Conservation (phyloP, 345 rosid species). For the Tarenaya hassleriana region DNA sequence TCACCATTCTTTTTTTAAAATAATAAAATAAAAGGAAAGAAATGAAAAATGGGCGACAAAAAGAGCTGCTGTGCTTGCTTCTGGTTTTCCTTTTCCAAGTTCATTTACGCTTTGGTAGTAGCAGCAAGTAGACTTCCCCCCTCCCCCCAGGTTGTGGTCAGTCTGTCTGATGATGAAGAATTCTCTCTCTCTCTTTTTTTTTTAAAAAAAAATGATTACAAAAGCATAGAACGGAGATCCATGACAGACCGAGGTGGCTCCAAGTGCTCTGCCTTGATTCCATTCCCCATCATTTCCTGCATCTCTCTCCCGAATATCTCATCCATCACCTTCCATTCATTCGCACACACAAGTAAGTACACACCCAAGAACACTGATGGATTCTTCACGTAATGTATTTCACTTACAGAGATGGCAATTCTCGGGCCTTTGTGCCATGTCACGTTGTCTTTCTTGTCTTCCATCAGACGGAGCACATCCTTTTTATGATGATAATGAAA, state of each 20-base stretch:
- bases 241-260: conserved; percentile 81
- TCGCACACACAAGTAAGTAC: background rate
- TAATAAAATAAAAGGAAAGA: too few species aligned
- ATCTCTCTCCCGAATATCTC: conserved; percentile 75
- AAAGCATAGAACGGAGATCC: conserved; percentile 85
- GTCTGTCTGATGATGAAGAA: too few species aligned
- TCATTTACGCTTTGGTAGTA: too few species aligned
- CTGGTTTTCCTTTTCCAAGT: too few species aligned
- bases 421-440: conserved; percentile 88
- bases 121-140: too few species aligned
- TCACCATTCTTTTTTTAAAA: too few species aligned
- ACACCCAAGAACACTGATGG: background rate
- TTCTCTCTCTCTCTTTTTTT: too few species aligned
- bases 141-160: conserved; percentile 40
- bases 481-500: conserved; percentile 28
- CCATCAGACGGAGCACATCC: conserved; percentile 80
- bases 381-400: background rate
- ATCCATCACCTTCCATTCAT: conserved; percentile 59
- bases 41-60: too few species aligned
- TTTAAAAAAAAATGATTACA: conserved; percentile 75
- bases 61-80: too few species aligned
- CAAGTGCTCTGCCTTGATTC: conserved; percentile 57
- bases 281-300: conserved; percentile 87
- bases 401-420: conserved; percentile 73
- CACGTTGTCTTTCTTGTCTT: conserved; percentile 69